Evolutionary conservation across 2,329 filamentous ascomycete genomes (phyloP), one percentile per base, ranked within the genome.

Genomic region (Fusarium sp.): DNA sequence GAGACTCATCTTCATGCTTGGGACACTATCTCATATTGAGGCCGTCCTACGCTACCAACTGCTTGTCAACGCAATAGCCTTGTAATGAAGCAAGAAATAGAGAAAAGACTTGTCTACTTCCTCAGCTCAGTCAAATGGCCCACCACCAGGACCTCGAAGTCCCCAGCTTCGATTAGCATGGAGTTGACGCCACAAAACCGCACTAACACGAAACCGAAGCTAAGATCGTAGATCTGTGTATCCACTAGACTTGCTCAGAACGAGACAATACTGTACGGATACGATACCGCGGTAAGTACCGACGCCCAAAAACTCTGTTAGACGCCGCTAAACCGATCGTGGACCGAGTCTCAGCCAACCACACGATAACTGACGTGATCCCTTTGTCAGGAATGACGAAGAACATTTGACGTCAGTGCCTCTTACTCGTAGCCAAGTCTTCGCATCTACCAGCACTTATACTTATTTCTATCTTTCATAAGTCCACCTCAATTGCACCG

Each of bases 301-400:
- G 39, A 52, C 45, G 61, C 27, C 41, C 16, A 48, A 39, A 52
- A 62, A 54, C 41, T 48, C 35, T 54, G 14, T 7, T 37, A 11
- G 31, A 52, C 37, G 68, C 64, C 64, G 66, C 66, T 69, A 69
- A 46, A 63, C 66, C 64, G 21, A 52, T 69, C 64, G 16, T 23
- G 66, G 64, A 51, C 16, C 16, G n/a, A 48, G 35, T 4, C 25
- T 14, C 62, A 44, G 44, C 63, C 63, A 65, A 39, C 49, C 60
- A 55, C n/a, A 27, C 29, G 38, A 66, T 45, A 18, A 33, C 67
- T 49, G 37, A 62, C 41, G 41, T 67, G 41, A 49, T 49, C 45
- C 21, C 9, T 54, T 27, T 23, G 31, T n/a, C 35, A 37, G 25
- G 31, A 35, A 38, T 62, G 38, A 49, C 57, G 57, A 56, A 59